Evolutionary conservation across 805 yeast genomes (phyloP).

Genomic region (Metschnikowia baotianmanensis): DNA sequence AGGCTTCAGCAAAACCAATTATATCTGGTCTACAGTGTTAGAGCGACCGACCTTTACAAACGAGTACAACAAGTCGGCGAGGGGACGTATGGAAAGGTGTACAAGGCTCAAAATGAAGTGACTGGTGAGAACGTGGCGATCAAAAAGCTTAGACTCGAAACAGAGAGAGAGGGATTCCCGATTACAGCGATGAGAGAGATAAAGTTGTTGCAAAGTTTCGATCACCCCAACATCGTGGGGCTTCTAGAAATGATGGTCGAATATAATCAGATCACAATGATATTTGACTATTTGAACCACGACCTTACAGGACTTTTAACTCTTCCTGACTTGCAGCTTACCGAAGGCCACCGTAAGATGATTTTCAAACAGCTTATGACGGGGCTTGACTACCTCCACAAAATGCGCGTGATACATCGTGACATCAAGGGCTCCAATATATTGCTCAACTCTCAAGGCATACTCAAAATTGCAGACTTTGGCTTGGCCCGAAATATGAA

Average conservation of each 20-base stretch:
- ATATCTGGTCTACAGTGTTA: slow-evolving; percentile 29
- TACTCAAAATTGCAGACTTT: slow-evolving; percentile 73
- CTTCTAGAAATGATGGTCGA: slow-evolving; percentile 89
- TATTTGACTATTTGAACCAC: slow-evolving; percentile 90
- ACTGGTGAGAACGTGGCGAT: slow-evolving; percentile 80
- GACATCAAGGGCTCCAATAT: slow-evolving; percentile 84
- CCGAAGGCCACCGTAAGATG: slow-evolving; percentile 64
- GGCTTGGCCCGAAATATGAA: slow-evolving; percentile 80
- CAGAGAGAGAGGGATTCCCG: slow-evolving; percentile 93
- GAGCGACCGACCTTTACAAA: slow-evolving; percentile 50
- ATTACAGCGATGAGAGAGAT: slow-evolving; percentile 94
- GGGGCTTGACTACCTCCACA: slow-evolving; percentile 70
- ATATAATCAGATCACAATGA: slow-evolving; percentile 72
- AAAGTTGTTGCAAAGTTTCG: slow-evolving; percentile 74
- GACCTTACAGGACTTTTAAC: slow-evolving; percentile 86
- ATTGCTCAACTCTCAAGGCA: slow-evolving; percentile 59
- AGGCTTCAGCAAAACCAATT: slow-evolving; percentile 30
- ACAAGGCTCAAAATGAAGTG: slow-evolving; percentile 71
- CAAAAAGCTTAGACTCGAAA: slow-evolving; percentile 77
- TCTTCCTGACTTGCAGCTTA: slow-evolving; percentile 64
- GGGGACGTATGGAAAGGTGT: slow-evolving; percentile 97
- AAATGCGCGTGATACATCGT: slow-evolving; percentile 67
- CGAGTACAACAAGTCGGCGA: slow-evolving; percentile 93
- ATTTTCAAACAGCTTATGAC: slow-evolving; percentile 62
- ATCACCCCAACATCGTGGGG: slow-evolving; percentile 80